Evolutionary conservation across 805 yeast genomes (phyloP).

Genomic region (Priceomyces haplophilus): DNA sequence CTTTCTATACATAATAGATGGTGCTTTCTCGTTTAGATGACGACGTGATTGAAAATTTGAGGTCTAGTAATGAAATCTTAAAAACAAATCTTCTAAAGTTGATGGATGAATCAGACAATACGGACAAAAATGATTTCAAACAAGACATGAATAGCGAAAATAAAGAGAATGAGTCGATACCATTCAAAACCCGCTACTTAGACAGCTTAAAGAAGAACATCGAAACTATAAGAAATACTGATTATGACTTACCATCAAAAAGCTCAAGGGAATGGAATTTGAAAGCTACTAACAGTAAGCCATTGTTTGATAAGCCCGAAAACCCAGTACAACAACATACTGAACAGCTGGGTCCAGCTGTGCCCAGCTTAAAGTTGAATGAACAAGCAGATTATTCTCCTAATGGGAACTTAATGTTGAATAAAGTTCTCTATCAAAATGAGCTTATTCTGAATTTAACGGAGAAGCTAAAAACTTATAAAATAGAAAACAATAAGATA

Average conservation of each 20-base stretch:
- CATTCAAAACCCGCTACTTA: slow-evolving; percentile 9
- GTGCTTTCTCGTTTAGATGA: slow-evolving; percentile 1
- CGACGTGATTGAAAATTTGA: slow-evolving; percentile 8
- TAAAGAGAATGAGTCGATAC: slow-evolving; percentile 4
- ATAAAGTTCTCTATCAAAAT: slow-evolving; percentile 8
- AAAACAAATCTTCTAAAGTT: slow-evolving; percentile 10
- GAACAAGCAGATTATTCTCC: slow-evolving; percentile 1
- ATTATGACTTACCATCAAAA: slow-evolving; percentile 17
- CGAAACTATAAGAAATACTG: slow-evolving; percentile 17
- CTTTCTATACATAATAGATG: too few relatives aligned
- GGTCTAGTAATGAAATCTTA: slow-evolving; percentile 8
- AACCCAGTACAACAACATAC: background rate
- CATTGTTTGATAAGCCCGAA: background rate
- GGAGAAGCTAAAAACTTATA: slow-evolving; percentile 2
- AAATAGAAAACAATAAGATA: slow-evolving; percentile 1
- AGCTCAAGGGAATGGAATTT: background rate
- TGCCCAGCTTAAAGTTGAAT: background rate
- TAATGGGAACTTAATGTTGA: slow-evolving; percentile 6
- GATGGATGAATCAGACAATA: slow-evolving; percentile 9
- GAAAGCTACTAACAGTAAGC: background rate
- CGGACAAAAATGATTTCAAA: slow-evolving; percentile 8
- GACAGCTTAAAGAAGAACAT: slow-evolving; percentile 22
- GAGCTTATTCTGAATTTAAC: slow-evolving; percentile 6
- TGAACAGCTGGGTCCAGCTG: background rate
- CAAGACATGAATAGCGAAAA: slow-evolving; percentile 5